Conservation (phyloP, 257 asterid species). For the Catharanthus roseus region DNA sequence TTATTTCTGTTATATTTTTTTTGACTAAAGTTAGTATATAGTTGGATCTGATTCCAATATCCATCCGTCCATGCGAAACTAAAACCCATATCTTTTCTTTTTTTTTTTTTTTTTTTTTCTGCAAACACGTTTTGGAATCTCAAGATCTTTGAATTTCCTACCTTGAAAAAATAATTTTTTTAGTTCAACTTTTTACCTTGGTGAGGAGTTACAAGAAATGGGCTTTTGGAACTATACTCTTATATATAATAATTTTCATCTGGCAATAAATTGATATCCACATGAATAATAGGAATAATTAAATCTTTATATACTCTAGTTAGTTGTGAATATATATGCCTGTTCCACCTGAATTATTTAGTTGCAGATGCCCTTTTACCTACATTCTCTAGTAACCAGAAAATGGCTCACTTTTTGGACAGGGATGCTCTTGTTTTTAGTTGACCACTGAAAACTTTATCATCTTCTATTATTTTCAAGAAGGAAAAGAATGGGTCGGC, state of each 20-base stretch:
- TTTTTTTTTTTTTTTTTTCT: no score
- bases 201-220: neutral
- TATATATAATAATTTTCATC: neutral
- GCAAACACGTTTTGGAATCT: constrained; percentile 28
- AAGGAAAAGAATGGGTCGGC: no score
- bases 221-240: no score
- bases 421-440: neutral
- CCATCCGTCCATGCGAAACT: neutral
- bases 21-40: neutral
- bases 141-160: neutral
- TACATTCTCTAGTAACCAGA: constrained; percentile 30
- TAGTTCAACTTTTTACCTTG: neutral
- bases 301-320: constrained; percentile 15
- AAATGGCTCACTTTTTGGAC: neutral
- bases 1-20: neutral
- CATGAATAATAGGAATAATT: constrained; percentile 21
- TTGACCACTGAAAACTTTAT: neutral
- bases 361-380: constrained; percentile 34
- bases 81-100: neutral
- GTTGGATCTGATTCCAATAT: constrained; percentile 25
- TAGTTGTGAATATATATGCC: constrained; percentile 47
- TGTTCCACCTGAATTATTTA: constrained; percentile 18
- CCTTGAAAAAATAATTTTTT: neutral
- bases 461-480: neutral
- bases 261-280: neutral